These are phyloP conservation scores for Monilinia vaccinii-corymbosi DNA, from an alignment of 2,329 filamentous ascomycete genomes.

Conservation along the genomic window DNA sequence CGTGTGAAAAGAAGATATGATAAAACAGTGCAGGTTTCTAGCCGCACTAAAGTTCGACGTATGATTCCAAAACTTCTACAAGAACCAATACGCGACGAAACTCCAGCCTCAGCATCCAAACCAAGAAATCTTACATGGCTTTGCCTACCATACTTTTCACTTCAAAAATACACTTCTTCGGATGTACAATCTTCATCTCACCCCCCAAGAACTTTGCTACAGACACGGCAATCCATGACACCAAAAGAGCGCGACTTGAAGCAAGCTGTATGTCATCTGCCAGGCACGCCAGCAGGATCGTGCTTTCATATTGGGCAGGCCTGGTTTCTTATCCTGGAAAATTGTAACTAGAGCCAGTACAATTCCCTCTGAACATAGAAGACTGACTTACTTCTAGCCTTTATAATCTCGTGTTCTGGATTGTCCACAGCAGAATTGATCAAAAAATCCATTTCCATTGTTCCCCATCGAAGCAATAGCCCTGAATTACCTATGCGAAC, in stretches of 20 bases:
- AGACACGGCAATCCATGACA: conserved; percentile 35
- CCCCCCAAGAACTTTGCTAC: conserved; percentile 36
- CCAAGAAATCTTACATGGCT: conserved; percentile 16
- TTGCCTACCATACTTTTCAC: conserved; percentile 37
- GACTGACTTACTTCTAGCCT: neutral
- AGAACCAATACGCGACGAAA: conserved; percentile 12
- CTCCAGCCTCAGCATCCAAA: conserved; percentile 2
- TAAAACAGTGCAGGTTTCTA: conserved; percentile 16
- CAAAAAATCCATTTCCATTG: neutral
- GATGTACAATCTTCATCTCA: conserved; percentile 30
- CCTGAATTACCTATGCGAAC: neutral
- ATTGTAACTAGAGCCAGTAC: conserved; percentile 29
- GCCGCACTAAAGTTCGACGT: conserved; percentile 11
- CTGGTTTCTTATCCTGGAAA: conserved; percentile 39
- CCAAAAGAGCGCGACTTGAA: conserved; percentile 36
- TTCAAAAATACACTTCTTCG: conserved; percentile 34
- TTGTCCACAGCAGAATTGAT: neutral
- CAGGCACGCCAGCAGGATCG: conserved; percentile 29
- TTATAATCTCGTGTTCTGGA: neutral
- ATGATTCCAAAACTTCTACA: conserved; percentile 16
- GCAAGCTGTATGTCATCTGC: conserved; percentile 37
- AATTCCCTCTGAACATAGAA: neutral
- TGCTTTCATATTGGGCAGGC: conserved; percentile 42
- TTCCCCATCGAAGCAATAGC: neutral
- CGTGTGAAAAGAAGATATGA: conserved; percentile 14